Evolutionary conservation across 2,329 filamentous ascomycete genomes (phyloP).

Genomic region (Xylariaceae sp.): DNA sequence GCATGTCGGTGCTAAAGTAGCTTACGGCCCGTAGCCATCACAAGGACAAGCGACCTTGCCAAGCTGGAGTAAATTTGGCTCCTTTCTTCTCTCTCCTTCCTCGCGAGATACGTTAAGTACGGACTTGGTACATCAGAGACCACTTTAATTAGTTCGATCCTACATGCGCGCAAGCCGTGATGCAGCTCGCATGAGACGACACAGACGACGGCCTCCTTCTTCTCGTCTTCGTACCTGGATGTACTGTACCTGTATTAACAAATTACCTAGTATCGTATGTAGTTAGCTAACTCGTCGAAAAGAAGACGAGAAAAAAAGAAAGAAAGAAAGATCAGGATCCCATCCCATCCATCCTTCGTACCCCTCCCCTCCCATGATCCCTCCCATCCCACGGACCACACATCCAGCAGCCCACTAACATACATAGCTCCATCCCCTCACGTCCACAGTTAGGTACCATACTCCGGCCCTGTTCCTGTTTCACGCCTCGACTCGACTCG

Average conservation of each 20-base stretch:
- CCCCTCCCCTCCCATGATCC: no score
- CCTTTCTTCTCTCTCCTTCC: not conserved
- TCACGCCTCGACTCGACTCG: no score
- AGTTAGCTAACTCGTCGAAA: not conserved
- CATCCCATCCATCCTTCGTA: no score
- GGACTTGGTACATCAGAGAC: not conserved
- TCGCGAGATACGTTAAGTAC: not conserved
- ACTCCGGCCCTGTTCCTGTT: no score
- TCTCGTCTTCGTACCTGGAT: not conserved
- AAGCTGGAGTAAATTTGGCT: not conserved
- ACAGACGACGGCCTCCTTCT: not conserved
- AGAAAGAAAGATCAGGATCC: not conserved
- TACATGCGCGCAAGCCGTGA: not conserved
- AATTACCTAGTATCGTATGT: no score
- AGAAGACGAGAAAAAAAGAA: no score
- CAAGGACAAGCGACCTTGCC: not conserved
- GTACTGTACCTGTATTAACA: not conserved
- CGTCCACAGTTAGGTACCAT: no score
- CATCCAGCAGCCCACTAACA: no score
- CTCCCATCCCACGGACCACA: no score
- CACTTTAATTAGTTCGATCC: not conserved
- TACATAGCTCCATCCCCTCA: no score
- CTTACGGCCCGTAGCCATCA: constrained; percentile 12
- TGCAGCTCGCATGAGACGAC: not conserved
- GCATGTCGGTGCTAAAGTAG: constrained; percentile 6